phyloP scores from a whole-genome alignment of 352 stramenopile genomes.

The Globisporangium sylvaticum region DNA sequence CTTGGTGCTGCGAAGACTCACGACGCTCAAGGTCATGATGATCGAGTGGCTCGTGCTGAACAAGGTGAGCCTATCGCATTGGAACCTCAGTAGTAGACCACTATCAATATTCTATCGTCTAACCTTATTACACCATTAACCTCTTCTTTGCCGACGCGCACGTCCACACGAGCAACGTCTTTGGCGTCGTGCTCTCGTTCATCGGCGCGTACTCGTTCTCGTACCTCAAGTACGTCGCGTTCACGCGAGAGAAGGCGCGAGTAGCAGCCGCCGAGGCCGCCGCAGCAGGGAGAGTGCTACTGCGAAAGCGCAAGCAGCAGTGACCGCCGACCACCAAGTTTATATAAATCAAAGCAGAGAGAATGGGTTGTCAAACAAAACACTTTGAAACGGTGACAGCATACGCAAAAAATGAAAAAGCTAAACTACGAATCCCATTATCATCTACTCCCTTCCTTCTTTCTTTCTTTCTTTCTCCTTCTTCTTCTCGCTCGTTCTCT shows the following conservation, averaged over 20 bases:
- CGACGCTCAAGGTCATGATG: conserved; percentile 71
- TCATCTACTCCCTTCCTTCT: neutral
- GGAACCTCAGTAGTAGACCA: neutral
- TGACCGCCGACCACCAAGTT: neutral
- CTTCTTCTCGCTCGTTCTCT: neutral
- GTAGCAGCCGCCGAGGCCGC: neutral
- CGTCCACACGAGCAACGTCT: conserved; percentile 36
- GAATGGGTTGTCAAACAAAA: no score
- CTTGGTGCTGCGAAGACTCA: conserved; percentile 60
- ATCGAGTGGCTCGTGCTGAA: conserved; percentile 72
- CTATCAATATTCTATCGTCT: neutral
- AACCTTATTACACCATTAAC: neutral
- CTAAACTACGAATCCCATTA: neutral
- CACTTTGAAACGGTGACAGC: no score
- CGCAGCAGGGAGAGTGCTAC: neutral
- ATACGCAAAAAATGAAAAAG: neutral
- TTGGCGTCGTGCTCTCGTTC: conserved; percentile 60
- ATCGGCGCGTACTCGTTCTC: conserved; percentile 71
- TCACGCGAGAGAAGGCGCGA: conserved; percentile 16
- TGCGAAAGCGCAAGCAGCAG: neutral
- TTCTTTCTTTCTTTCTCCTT: neutral
- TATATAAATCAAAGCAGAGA: no score
- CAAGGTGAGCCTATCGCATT: conserved; percentile 28
- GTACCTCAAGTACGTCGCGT: conserved; percentile 58
- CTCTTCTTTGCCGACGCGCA: conserved; percentile 56